Percentiles rank a stretch among this genome's conserved stretches.
phyloP scores from a whole-genome alignment of 2,329 filamentous ascomycete species.

The Stromatinia cepivora region DNA sequence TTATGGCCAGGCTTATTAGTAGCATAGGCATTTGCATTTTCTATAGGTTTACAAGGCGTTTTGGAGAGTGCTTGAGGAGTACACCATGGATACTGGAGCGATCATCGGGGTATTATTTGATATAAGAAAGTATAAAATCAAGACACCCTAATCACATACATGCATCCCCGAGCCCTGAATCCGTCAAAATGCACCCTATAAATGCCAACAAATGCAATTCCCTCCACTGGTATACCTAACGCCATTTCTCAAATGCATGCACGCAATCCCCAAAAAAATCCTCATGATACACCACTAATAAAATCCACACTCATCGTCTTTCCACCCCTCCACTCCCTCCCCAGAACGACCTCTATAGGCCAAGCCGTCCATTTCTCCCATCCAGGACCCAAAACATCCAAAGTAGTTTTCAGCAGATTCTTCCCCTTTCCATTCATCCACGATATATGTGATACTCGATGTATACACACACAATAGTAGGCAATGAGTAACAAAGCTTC shows the following conservation, averaged over 20 bases:
- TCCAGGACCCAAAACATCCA: constrained; percentile 30
- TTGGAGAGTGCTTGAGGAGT: not conserved
- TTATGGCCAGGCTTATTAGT: not conserved
- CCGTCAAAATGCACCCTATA: not conserved
- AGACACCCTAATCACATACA: not conserved
- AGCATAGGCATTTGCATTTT: not conserved
- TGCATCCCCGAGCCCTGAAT: not conserved
- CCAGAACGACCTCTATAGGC: constrained; percentile 31
- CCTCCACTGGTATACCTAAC: constrained; percentile 10
- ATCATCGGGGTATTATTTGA: constrained; percentile 1
- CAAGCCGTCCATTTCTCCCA: constrained; percentile 36
- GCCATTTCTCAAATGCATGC: constrained; percentile 14
- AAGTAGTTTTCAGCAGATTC: constrained; percentile 43
- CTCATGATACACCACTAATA: constrained; percentile 14
- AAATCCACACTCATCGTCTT: constrained; percentile 20
- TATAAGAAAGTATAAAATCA: not conserved
- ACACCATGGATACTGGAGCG: not conserved
- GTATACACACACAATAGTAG: constrained; percentile 45
- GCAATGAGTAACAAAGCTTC: constrained; percentile 44
- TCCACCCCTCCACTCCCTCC: constrained; percentile 21
- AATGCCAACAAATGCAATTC: constrained; percentile 5
- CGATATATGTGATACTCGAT: constrained; percentile 43
- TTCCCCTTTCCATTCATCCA: constrained; percentile 48
- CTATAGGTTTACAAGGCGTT: not conserved
- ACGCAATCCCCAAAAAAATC: constrained; percentile 7